Evolutionary conservation across 2,329 filamentous ascomycete genomes (phyloP).

Genomic region (Sporothrix euskadiensis): DNA sequence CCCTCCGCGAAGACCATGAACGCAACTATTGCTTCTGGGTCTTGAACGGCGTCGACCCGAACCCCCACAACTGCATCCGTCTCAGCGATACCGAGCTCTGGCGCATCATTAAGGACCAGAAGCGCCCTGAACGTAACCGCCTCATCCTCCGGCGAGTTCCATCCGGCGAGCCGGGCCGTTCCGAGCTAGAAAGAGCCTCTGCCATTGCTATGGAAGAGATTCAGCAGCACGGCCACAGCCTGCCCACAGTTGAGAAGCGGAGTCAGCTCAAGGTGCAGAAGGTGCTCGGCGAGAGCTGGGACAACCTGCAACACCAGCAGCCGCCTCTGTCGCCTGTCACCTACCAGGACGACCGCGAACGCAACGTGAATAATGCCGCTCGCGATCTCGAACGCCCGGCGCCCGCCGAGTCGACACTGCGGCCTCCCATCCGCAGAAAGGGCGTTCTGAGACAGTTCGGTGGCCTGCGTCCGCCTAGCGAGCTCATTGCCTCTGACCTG

Average conservation of each 20-base stretch:
- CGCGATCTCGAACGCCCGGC: slow-evolving; percentile 60
- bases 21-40: slow-evolving; percentile 98
- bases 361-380: slow-evolving; percentile 62
- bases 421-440: slow-evolving; percentile 50
- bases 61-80: slow-evolving; percentile 76
- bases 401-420: slow-evolving; percentile 47
- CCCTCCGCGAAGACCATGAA: slow-evolving; percentile 84
- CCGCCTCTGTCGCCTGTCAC: slow-evolving; percentile 84
- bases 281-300: slow-evolving; percentile 82
- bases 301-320: slow-evolving; percentile 64
- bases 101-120: slow-evolving; percentile 84
- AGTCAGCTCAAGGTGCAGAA: slow-evolving; percentile 88
- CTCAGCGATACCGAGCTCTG: slow-evolving; percentile 85
- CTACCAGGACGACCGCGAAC: slow-evolving; percentile 69
- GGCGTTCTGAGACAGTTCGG: slow-evolving; percentile 76
- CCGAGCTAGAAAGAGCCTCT: slow-evolving; percentile 83
- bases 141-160: slow-evolving; percentile 92
- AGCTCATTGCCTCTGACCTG: slow-evolving; percentile 94
- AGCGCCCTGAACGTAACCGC: slow-evolving; percentile 81
- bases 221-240: slow-evolving; percentile 66
- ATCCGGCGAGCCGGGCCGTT: slow-evolving; percentile 80
- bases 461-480: slow-evolving; percentile 88
- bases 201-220: slow-evolving; percentile 87
- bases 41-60: slow-evolving; percentile 78
- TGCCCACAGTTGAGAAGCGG: slow-evolving; percentile 68